These are phyloP conservation scores for Mortierella claussenii DNA, from an alignment of 192 early-diverging fungal species.

Conservation along the genomic window DNA sequence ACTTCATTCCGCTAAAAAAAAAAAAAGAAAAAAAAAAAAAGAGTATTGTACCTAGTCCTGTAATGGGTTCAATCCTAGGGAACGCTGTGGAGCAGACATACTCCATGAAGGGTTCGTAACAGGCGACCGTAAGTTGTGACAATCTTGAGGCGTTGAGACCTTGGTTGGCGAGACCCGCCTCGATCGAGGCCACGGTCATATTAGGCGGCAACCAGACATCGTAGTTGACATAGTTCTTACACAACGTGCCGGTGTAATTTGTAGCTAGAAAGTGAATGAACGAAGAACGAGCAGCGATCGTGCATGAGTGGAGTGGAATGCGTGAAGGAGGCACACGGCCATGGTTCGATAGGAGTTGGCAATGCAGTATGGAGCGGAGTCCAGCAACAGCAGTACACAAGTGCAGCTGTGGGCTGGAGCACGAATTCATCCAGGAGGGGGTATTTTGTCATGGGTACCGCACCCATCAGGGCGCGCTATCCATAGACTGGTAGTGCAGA, in stretches of 20 bases:
- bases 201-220: conserved; percentile 38
- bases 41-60: conserved; percentile 1
- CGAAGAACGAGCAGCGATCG: neutral
- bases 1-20: no score
- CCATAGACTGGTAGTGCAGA: no score
- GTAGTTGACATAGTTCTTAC: conserved; percentile 44
- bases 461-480: no score
- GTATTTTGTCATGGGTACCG: no score
- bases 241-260: conserved; percentile 24
- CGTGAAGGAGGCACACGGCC: no score
- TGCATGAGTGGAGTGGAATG: no score
- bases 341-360: no score
- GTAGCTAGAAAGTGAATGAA: conserved; percentile 7
- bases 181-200: conserved; percentile 32
- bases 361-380: no score
- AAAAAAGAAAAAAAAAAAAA: conserved; percentile 2
- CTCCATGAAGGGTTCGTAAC: conserved; percentile 41
- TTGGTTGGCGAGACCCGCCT: neutral
- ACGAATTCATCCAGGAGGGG: no score
- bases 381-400: no score
- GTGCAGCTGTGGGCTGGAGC: no score
- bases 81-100: conserved; percentile 48
- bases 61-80: conserved; percentile 25
- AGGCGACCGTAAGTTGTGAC: conserved; percentile 7
- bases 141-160: neutral